Evolutionary conservation across 768 basidiomycete species (phyloP).

Genomic region (Mycena kentingensis): DNA sequence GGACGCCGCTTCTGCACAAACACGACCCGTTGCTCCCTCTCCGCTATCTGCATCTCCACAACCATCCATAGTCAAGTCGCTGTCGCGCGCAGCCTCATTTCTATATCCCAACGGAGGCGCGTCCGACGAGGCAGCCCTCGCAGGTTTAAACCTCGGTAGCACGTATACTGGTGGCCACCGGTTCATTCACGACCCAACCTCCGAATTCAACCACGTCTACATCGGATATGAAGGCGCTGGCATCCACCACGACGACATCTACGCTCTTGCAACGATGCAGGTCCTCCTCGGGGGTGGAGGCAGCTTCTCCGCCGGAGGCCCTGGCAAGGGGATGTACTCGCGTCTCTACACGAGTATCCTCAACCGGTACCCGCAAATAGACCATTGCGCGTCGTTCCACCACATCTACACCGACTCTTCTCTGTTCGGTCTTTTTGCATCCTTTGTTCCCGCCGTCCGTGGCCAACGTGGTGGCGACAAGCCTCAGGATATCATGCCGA

Average conservation of each 20-base stretch:
- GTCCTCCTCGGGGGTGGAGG: conserved; percentile 94
- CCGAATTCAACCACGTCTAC: conserved; percentile 92
- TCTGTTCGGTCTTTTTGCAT: conserved; percentile 88
- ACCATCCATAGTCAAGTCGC: conserved; percentile 60
- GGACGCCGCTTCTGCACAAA: conserved; percentile 30
- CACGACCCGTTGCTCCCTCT: conserved; percentile 51
- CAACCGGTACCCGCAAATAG: conserved; percentile 90
- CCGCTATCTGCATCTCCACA: conserved; percentile 56
- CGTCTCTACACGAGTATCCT: conserved; percentile 94
- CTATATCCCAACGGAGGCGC: conserved; percentile 54
- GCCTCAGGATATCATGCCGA: conserved; percentile 72
- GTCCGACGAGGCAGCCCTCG: conserved; percentile 20
- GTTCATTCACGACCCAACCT: conserved; percentile 58
- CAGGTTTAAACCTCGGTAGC: conserved; percentile 41
- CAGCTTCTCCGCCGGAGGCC: conserved; percentile 97
- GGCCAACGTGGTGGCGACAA: conserved; percentile 62
- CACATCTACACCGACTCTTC: conserved; percentile 96
- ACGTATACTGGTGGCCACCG: conserved; percentile 85
- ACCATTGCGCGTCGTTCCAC: conserved; percentile 96
- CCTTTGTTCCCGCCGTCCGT: conserved; percentile 69
- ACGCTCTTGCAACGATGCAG: conserved; percentile 91
- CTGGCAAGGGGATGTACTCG: conserved; percentile 99
- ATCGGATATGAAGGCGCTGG: conserved; percentile 90
- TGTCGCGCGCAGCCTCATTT: conserved; percentile 79
- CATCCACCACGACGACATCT: conserved; percentile 90